phyloP scores from a whole-genome alignment of 202 grass and related monocot genomes.

The Dendrocalamus latiflorus region DNA sequence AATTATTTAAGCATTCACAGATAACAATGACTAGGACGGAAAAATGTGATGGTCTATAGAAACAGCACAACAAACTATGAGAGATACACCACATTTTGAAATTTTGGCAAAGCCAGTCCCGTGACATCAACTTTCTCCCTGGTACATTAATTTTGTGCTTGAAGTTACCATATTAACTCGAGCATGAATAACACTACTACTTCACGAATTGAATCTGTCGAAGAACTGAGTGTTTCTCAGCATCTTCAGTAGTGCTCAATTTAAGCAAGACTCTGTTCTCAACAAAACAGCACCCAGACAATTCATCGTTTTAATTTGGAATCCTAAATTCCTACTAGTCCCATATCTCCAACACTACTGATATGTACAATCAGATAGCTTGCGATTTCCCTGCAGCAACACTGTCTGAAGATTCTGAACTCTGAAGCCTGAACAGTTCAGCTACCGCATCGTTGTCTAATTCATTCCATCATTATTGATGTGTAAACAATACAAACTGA shows the following conservation, averaged over 20 bases:
- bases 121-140: background rate
- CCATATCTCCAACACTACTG: background rate
- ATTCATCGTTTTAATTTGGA: background rate
- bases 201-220: background rate
- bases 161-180: background rate
- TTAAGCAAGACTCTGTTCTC: background rate
- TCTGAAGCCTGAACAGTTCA: background rate
- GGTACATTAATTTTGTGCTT: background rate
- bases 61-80: conserved; percentile 3
- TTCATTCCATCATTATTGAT: background rate
- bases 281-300: background rate
- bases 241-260: background rate
- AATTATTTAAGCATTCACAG: background rate
- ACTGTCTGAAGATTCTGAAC: background rate
- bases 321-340: background rate
- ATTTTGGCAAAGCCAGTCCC: background rate
- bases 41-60: background rate
- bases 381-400: background rate
- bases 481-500: background rate
- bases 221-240: background rate
- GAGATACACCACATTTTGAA: background rate
- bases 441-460: background rate
- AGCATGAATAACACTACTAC: background rate
- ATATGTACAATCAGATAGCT: background rate
- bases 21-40: background rate